A percentile compares a stretch with the other conserved stretches of the same genome.
Conservation (phyloP, 495 filamentous ascomycete genomes). For the Diplogelasinospora grovesii region DNA sequence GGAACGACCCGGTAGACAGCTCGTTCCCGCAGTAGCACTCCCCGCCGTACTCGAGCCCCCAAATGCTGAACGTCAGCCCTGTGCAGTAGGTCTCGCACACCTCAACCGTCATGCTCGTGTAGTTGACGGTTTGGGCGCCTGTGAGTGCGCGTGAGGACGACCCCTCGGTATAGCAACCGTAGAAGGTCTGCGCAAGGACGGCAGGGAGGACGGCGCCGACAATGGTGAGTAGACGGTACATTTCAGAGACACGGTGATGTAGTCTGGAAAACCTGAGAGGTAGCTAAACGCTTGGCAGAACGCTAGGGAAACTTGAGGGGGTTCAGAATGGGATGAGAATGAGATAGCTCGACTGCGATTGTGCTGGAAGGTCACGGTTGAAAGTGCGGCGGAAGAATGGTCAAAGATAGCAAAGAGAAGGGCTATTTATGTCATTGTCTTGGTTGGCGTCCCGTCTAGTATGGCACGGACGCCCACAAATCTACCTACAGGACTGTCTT, state of each 20-base stretch:
- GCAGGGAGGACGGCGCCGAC: conserved; percentile 5
- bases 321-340: neutral
- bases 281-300: no score
- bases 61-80: conserved; percentile 3
- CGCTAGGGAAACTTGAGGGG: neutral
- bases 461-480: no score
- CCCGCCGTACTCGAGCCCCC: conserved; percentile 46
- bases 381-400: no score
- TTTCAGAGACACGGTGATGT: conserved; percentile 1
- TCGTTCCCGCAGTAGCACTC: conserved; percentile 56
- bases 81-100: conserved; percentile 21
- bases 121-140: neutral
- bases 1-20: conserved; percentile 18
- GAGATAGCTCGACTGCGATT: no score
- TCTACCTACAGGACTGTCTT: no score
- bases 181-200: conserved; percentile 6
- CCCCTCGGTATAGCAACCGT: conserved; percentile 22
- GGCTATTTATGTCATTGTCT: no score
- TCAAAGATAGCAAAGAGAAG: no score
- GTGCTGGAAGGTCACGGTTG: no score
- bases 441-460: no score
- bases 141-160: conserved; percentile 8
- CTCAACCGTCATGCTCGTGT: conserved; percentile 12
- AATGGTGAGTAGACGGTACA: conserved; percentile 9
- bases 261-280: no score